These are phyloP conservation scores for Aspergillus campestris DNA, from an alignment of 495 filamentous ascomycete genomes.

Conservation along the genomic window DNA sequence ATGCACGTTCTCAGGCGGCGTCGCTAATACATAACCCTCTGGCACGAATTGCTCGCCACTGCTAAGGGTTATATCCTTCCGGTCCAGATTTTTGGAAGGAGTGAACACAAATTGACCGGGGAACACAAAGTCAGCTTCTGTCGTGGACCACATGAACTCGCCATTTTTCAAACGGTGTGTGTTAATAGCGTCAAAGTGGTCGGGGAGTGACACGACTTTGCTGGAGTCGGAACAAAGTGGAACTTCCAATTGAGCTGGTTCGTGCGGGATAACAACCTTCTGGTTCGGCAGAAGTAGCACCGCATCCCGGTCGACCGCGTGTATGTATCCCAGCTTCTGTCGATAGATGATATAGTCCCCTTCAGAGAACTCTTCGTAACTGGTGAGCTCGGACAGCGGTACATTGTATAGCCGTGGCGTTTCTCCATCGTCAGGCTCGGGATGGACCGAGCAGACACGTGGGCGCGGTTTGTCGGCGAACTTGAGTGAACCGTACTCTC, in stretches of 20 bases:
- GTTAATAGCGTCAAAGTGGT: not conserved
- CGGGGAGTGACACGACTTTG: constrained; percentile 6
- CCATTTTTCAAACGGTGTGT: constrained; percentile 1
- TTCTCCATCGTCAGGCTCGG: not conserved
- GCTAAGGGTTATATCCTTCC: constrained; percentile 41
- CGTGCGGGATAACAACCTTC: constrained; percentile 5
- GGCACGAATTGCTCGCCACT: constrained; percentile 32
- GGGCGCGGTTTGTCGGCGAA: constrained; percentile 11
- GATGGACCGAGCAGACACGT: not conserved
- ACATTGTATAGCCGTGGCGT: constrained; percentile 9
- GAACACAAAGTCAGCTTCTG: constrained; percentile 13
- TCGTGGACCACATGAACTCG: constrained; percentile 1
- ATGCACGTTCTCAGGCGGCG: constrained; percentile 27
- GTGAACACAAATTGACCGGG: constrained; percentile 44
- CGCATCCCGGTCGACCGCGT: constrained; percentile 11
- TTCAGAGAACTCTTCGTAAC: constrained; percentile 10
- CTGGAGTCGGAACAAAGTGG: constrained; percentile 5
- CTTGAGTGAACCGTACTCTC: constrained; percentile 13
- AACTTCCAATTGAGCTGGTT: constrained; percentile 7
- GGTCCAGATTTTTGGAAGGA: constrained; percentile 39
- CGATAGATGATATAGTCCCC: constrained; percentile 17
- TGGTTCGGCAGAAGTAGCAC: constrained; percentile 13
- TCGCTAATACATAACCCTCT: constrained; percentile 39
- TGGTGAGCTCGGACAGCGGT: constrained; percentile 7
- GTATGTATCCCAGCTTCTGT: constrained; percentile 15